Percentiles rank a stretch among this genome's conserved stretches.
Evolutionary conservation across 495 filamentous ascomycete species (phyloP).

Genomic region (Aspergillus leporis): DNA sequence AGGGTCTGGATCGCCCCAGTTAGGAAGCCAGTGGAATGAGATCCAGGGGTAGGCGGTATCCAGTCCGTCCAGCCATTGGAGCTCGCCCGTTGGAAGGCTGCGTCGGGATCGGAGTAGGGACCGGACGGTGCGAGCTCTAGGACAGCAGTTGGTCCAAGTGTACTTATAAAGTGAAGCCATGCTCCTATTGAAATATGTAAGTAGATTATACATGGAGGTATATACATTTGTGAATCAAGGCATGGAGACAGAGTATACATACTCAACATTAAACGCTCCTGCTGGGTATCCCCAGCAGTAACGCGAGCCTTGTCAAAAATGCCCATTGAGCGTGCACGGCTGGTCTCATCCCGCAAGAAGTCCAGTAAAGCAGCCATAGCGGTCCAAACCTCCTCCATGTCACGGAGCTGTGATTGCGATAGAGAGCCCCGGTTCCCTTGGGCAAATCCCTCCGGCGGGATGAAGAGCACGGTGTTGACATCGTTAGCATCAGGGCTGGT

Average conservation of each 20-base stretch:
- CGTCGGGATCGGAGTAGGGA: constrained; percentile 2
- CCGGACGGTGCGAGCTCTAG: constrained; percentile 11
- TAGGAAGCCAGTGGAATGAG: no score
- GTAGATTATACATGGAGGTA: not conserved
- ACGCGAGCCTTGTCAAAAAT: constrained; percentile 5
- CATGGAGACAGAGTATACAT: not conserved
- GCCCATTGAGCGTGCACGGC: constrained; percentile 5
- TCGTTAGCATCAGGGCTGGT: constrained; percentile 12
- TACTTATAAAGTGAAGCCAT: constrained; percentile 11
- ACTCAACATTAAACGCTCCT: constrained; percentile 1
- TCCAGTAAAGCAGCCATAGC: constrained; percentile 10
- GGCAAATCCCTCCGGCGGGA: constrained; percentile 9
- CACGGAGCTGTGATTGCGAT: constrained; percentile 7
- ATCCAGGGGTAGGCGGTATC: not conserved
- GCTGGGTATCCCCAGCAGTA: not conserved
- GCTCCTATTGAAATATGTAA: constrained; percentile 1
- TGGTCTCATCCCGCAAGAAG: constrained; percentile 11
- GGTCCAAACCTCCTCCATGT: constrained; percentile 18
- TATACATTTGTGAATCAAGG: not conserved
- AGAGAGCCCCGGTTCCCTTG: constrained; percentile 11
- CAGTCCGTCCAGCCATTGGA: constrained; percentile 13
- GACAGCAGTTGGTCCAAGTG: constrained; percentile 11
- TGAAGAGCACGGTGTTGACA: constrained; percentile 12
- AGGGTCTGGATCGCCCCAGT: no score
- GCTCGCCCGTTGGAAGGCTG: constrained; percentile 10